Evolutionary conservation across 495 filamentous ascomycete genomes (phyloP).

Genomic region (Hypoxylon rickii): DNA sequence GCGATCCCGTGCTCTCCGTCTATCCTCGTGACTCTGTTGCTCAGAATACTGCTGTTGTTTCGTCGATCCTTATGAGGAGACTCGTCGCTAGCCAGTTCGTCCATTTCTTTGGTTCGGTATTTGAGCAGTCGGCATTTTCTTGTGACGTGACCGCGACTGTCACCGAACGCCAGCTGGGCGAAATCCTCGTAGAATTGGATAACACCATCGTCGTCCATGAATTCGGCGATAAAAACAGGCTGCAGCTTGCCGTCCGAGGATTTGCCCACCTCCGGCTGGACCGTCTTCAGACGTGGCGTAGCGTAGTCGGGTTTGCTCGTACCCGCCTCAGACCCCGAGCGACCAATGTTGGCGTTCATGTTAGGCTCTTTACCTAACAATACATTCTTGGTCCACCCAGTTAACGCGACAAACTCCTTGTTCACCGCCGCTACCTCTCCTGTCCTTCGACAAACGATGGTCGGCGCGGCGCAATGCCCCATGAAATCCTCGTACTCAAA

Average conservation of each 20-base stretch:
- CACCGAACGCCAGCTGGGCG: slow-evolving; percentile 84
- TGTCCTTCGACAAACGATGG: slow-evolving; percentile 86
- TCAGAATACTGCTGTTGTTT: slow-evolving; percentile 52
- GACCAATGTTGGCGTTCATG: slow-evolving; percentile 77
- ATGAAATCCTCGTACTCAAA: slow-evolving; percentile 93
- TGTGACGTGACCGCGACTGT: slow-evolving; percentile 80
- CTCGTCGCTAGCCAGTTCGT: slow-evolving; percentile 37
- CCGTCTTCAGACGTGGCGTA: slow-evolving; percentile 51
- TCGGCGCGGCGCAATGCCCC: slow-evolving; percentile 82
- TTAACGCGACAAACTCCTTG: slow-evolving; percentile 92
- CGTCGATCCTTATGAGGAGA: slow-evolving; percentile 47
- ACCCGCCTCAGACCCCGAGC: slow-evolving; percentile 41
- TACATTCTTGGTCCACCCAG: slow-evolving; percentile 92
- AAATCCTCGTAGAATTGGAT: slow-evolving; percentile 97
- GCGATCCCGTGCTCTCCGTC: slow-evolving; percentile 77
- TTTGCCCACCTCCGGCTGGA: slow-evolving; percentile 40
- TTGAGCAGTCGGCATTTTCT: slow-evolving; percentile 86
- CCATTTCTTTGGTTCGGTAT: slow-evolving; percentile 77
- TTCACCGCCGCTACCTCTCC: slow-evolving; percentile 91
- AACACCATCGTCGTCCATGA: slow-evolving; percentile 91
- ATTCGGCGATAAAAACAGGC: slow-evolving; percentile 86
- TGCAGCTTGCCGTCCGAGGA: slow-evolving; percentile 47
- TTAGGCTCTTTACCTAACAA: slow-evolving; percentile 87
- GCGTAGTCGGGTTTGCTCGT: slow-evolving; percentile 47
- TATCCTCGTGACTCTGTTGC: slow-evolving; percentile 62